Evolutionary conservation across 23 red algal genomes (phyloP).

Genomic region (Cyanidiococcus yangmingshanensis): DNA sequence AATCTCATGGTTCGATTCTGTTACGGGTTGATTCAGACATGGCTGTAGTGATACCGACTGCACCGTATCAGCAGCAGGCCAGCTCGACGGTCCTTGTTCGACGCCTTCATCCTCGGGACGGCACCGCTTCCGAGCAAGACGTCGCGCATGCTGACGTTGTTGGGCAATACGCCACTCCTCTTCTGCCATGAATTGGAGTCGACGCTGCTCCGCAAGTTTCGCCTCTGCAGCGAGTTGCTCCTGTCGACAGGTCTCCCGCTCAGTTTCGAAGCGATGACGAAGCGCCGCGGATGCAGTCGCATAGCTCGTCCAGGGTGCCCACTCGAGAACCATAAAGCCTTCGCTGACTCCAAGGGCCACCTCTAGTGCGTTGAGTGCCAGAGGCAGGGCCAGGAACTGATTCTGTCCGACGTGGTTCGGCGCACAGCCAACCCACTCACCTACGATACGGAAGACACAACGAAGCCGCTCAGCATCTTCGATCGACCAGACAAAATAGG

Average conservation of each 20-base stretch:
- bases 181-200: constrained; percentile 19
- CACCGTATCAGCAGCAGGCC: not conserved
- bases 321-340: constrained; percentile 32
- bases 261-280: not conserved
- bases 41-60: not conserved
- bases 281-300: not conserved
- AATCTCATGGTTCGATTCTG: too few species aligned
- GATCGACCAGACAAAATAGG: not conserved
- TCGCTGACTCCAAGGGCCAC: constrained; percentile 34
- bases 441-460: constrained; percentile 39
- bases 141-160: not conserved
- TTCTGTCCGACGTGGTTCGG: constrained; percentile 69
- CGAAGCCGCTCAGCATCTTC: constrained; percentile 20
- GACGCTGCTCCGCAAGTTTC: constrained; percentile 17
- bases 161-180: not conserved
- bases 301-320: constrained; percentile 23
- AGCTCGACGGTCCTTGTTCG: not conserved
- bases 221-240: constrained; percentile 16
- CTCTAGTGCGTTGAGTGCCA: constrained; percentile 58
- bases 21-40: not conserved
- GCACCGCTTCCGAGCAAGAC: not conserved
- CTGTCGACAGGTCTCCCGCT: constrained; percentile 14
- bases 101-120: not conserved
- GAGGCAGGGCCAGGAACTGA: constrained; percentile 59
- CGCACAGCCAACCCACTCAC: constrained; percentile 65